phyloP scores from a whole-genome alignment of 176 grass and related monocot genomes.

The Urochloa ruziziensis region DNA sequence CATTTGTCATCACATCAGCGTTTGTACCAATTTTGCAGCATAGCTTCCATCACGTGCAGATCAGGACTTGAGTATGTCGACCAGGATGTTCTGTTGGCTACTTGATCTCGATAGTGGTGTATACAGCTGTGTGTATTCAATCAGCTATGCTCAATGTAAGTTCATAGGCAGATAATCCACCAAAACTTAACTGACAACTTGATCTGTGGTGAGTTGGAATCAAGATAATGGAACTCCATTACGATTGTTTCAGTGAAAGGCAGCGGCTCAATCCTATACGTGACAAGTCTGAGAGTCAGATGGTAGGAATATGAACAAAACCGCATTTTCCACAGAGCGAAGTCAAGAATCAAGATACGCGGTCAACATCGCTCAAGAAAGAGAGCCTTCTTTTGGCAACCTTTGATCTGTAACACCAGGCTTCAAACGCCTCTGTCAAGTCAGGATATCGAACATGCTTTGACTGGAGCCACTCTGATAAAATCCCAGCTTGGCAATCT shows the following conservation, averaged over 20 bases:
- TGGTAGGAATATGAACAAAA: neutral
- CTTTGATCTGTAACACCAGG: slow-evolving; percentile 90
- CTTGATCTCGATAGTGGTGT: neutral
- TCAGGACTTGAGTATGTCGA: neutral
- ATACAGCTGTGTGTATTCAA: neutral
- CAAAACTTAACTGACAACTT: neutral
- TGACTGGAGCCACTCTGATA: slow-evolving; percentile 67
- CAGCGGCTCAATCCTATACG: neutral
- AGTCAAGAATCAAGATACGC: slow-evolving; percentile 1
- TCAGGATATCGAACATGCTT: slow-evolving; percentile 66
- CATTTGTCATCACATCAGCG: neutral
- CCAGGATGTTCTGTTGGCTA: neutral
- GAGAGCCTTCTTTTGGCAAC: slow-evolving; percentile 52
- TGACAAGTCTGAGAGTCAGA: neutral
- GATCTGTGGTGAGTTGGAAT: neutral
- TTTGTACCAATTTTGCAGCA: neutral
- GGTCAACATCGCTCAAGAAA: slow-evolving; percentile 14
- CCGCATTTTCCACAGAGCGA: neutral
- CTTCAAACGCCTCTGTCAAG: slow-evolving; percentile 76
- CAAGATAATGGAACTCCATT: neutral
- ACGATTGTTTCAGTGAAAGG: neutral
- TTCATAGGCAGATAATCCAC: neutral
- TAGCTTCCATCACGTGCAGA: neutral
- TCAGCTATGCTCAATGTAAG: neutral
- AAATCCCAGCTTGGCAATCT: slow-evolving; percentile 60